Conservation (phyloP, 805 yeast genomes). For the Yueomyces sp. region DNA sequence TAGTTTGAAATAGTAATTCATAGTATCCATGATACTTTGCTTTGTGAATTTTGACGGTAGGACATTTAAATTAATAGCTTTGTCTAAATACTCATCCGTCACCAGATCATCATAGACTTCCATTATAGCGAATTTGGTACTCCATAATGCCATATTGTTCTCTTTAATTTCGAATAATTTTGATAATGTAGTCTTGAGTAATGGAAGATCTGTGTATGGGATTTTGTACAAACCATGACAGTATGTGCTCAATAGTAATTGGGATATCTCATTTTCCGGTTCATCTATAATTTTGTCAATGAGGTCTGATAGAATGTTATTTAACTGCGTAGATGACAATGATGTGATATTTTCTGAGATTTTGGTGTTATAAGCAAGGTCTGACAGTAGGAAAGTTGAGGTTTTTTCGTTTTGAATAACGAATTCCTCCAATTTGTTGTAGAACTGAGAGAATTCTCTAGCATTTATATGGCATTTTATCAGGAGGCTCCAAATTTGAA, state of each 20-base stretch:
- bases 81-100: constrained; percentile 13
- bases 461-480: constrained; percentile 38
- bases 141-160: constrained; percentile 27
- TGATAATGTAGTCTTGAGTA: constrained; percentile 12
- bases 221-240: constrained; percentile 29
- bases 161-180: constrained; percentile 13
- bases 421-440: constrained; percentile 30
- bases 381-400: constrained; percentile 10
- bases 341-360: constrained; percentile 30
- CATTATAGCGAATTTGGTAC: constrained; percentile 32
- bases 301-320: constrained; percentile 13
- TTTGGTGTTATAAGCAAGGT: constrained; percentile 20
- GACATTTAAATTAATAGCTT: neutral
- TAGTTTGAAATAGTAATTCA: constrained; percentile 33
- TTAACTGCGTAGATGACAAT: constrained; percentile 36
- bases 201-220: constrained; percentile 18
- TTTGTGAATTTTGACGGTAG: neutral
- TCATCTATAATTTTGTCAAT: constrained; percentile 4
- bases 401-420: constrained; percentile 3
- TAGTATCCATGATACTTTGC: neutral
- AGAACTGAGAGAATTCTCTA: constrained; percentile 42
- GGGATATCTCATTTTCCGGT: constrained; percentile 3
- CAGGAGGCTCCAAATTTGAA: constrained; percentile 21
- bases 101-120: constrained; percentile 33
- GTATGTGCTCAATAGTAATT: constrained; percentile 20